Evolutionary conservation across 2,329 filamentous ascomycete species (phyloP).

Genomic region (Metarhizium sp.): DNA sequence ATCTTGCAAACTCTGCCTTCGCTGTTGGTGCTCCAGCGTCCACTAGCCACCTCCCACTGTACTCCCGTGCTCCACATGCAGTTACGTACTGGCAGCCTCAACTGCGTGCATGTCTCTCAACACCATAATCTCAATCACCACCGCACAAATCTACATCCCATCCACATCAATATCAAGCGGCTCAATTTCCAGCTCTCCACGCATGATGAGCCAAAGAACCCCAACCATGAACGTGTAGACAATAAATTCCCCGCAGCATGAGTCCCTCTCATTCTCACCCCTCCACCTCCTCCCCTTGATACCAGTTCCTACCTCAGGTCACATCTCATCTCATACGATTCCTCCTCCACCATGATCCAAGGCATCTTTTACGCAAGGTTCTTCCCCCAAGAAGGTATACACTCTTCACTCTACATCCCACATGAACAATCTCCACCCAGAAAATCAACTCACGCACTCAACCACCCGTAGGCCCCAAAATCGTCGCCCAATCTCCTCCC

Average conservation of each 20-base stretch:
- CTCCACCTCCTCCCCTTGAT: neutral
- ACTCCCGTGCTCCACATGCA: neutral
- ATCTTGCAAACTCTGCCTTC: no score
- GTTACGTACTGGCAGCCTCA: neutral
- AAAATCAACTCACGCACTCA: neutral
- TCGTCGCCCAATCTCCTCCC: slow-evolving; percentile 52
- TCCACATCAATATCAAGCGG: neutral
- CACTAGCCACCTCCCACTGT: no score
- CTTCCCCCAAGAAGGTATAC: slow-evolving; percentile 53
- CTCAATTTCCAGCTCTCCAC: neutral
- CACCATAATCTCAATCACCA: neutral
- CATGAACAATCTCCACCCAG: no score
- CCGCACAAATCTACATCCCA: neutral
- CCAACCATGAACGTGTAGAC: neutral
- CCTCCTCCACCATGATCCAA: slow-evolving; percentile 45
- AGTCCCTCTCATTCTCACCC: neutral
- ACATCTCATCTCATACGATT: neutral
- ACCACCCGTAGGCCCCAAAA: slow-evolving; percentile 41
- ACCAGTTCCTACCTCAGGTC: neutral
- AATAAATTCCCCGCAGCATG: neutral
- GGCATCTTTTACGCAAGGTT: slow-evolving; percentile 64
- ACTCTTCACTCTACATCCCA: neutral
- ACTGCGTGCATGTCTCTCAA: neutral
- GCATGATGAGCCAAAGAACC: neutral
- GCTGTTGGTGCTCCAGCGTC: no score